Conservation (phyloP, 805 yeast species). For the Candida coquimbonensis region DNA sequence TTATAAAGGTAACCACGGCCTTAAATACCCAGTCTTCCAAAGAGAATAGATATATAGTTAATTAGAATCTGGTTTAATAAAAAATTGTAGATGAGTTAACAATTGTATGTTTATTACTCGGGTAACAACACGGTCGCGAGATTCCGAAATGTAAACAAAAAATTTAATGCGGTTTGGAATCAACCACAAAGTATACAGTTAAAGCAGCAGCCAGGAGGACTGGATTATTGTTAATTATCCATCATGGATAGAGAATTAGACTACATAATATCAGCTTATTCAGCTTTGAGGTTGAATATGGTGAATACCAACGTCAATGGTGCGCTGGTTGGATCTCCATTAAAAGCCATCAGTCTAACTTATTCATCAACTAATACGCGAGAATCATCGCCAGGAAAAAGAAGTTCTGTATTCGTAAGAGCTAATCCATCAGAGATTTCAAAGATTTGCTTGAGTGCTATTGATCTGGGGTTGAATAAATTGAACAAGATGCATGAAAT, state of each 20-base stretch:
- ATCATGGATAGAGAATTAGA: slow-evolving; percentile 19
- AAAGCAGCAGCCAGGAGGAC: too few species aligned
- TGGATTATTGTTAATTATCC: not conserved
- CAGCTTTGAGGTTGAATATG: slow-evolving; percentile 13
- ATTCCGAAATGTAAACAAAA: slow-evolving; percentile 1
- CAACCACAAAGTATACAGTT: not conserved
- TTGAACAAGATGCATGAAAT: slow-evolving; percentile 9
- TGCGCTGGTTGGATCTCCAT: slow-evolving; percentile 9
- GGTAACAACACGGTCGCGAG: not conserved
- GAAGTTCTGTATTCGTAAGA: slow-evolving; percentile 5
- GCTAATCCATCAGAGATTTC: slow-evolving; percentile 13
- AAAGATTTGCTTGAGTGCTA: slow-evolving; percentile 17
- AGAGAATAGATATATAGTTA: slow-evolving; percentile 5
- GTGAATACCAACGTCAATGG: not conserved
- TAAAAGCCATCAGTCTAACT: slow-evolving; percentile 15
- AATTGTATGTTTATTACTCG: too few species aligned
- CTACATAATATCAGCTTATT: slow-evolving; percentile 18
- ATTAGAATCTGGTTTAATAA: too few species aligned
- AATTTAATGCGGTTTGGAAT: not conserved
- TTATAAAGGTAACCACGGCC: slow-evolving; percentile 54
- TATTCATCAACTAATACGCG: slow-evolving; percentile 17
- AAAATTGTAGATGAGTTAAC: not conserved
- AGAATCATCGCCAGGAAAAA: slow-evolving; percentile 7
- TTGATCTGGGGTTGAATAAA: slow-evolving; percentile 16
- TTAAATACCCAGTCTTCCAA: slow-evolving; percentile 21